Evolutionary conservation across 225 moss, liverwort and hornwort genomes (phyloP).

Genomic region (Marchantia paleacea): DNA sequence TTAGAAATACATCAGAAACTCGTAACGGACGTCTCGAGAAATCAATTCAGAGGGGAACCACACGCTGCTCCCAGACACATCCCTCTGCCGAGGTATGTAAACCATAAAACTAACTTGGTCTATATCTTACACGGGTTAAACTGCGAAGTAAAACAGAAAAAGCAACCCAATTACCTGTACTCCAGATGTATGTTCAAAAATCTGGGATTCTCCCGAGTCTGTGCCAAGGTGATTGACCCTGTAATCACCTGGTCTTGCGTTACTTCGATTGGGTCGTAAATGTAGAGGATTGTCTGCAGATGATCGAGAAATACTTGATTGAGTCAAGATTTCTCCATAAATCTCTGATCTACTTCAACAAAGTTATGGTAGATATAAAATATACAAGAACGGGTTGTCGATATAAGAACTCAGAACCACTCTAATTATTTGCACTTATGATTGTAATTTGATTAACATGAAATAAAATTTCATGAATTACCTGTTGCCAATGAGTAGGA

Average conservation of each 20-base stretch:
- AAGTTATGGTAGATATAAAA: no score
- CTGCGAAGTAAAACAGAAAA: no score
- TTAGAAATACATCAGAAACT: neutral
- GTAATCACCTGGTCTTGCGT: conserved; percentile 90
- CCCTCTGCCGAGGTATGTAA: neutral
- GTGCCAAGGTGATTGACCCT: conserved; percentile 78
- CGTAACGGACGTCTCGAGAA: no score
- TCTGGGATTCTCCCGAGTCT: conserved; percentile 88
- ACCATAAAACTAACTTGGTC: no score
- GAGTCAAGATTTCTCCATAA: no score
- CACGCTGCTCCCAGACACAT: neutral
- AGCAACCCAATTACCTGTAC: conserved; percentile 48
- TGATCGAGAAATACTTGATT: neutral
- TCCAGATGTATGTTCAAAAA: conserved; percentile 85
- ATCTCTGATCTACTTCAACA: no score
- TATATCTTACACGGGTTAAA: neutral
- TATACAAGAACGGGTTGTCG: no score
- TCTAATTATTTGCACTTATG: no score
- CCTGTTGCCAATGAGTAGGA: conserved; percentile 97
- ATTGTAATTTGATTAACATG: no score
- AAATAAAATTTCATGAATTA: neutral
- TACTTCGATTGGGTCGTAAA: conserved; percentile 91
- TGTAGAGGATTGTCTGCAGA: conserved; percentile 80
- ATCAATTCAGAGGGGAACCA: no score
- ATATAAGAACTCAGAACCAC: no score